phyloP scores from a whole-genome alignment of 352 stramenopile species.

The Globisporangium ultimum region DNA sequence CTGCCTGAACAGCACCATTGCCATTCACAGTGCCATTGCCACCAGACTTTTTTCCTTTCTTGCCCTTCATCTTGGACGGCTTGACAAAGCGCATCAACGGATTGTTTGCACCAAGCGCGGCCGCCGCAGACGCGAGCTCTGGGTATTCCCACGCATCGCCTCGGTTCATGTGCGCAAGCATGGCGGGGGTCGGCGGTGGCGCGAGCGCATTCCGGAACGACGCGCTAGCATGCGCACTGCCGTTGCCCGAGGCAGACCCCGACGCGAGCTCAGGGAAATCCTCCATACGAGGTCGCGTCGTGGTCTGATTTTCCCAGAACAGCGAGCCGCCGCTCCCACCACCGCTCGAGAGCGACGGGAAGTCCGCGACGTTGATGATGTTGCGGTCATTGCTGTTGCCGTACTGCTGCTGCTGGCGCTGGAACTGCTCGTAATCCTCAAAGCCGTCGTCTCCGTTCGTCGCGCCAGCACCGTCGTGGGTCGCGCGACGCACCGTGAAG shows the following conservation, averaged over 20 bases:
- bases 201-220: constrained; percentile 71
- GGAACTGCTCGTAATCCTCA: constrained; percentile 49
- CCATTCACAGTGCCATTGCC: constrained; percentile 10
- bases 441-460: constrained; percentile 33
- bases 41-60: constrained; percentile 48
- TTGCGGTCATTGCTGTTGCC: constrained; percentile 17
- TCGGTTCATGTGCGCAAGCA: constrained; percentile 70
- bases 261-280: constrained; percentile 66
- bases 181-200: constrained; percentile 62
- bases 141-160: constrained; percentile 71
- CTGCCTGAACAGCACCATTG: not conserved
- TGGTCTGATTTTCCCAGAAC: constrained; percentile 67
- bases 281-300: constrained; percentile 42
- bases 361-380: constrained; percentile 85
- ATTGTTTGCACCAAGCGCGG: constrained; percentile 77
- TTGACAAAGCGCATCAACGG: constrained; percentile 79
- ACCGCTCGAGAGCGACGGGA: constrained; percentile 63
- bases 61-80: constrained; percentile 56
- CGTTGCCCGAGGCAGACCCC: constrained; percentile 4
- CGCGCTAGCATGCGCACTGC: constrained; percentile 11
- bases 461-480: constrained; percentile 22
- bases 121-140: constrained; percentile 53
- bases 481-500: constrained; percentile 71
- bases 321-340: constrained; percentile 23
- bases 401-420: constrained; percentile 16